Percentiles rank a stretch among this genome's conserved stretches.
Conservation (phyloP, 116 monocot species). For the Phalaenopsis hybrid region DNA sequence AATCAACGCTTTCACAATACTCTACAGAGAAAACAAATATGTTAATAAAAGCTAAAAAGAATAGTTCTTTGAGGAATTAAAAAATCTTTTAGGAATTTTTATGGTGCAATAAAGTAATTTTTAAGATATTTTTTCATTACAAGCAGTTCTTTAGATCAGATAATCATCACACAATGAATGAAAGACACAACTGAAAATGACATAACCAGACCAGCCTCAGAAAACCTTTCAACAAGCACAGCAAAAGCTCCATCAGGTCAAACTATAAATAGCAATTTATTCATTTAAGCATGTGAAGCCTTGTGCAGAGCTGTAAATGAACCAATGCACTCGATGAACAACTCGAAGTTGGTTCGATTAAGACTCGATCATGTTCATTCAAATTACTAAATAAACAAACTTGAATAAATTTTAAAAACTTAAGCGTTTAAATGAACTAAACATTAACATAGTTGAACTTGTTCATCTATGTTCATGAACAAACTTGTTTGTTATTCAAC, state of each 20-base stretch:
- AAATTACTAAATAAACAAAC: no score
- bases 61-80: not conserved
- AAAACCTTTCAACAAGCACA: not conserved
- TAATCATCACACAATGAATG: not conserved
- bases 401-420: no score
- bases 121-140: not conserved
- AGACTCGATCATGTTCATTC: no score
- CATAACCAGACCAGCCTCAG: not conserved
- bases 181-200: not conserved
- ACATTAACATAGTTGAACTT: no score
- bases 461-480: no score
- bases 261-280: not conserved
- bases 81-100: not conserved
- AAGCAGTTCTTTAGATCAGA: not conserved
- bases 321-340: no score
- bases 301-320: no score
- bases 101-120: not conserved
- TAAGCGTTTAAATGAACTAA: no score
- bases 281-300: no score
- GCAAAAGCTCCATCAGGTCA: not conserved
- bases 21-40: not conserved
- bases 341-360: no score
- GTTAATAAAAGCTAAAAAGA: not conserved
- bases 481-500: no score
- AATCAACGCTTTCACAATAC: conserved; percentile 4